Evolutionary conservation across 2,329 filamentous ascomycete species (phyloP).

Genomic region (Dactylellina parvicollis): DNA sequence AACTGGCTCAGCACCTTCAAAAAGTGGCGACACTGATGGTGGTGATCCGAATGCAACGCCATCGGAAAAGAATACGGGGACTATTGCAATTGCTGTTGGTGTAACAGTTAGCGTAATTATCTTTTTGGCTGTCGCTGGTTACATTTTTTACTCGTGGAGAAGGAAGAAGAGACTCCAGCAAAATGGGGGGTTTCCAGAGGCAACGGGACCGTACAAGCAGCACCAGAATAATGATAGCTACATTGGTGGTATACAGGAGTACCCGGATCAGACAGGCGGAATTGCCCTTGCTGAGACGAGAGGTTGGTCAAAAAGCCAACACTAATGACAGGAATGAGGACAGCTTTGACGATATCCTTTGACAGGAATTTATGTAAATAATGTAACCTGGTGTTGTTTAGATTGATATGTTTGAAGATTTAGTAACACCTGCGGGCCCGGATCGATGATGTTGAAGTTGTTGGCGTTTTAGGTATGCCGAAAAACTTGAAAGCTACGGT

Average conservation of each 20-base stretch:
- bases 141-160: constrained; percentile 28
- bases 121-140: constrained; percentile 30
- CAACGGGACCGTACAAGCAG: constrained; percentile 34
- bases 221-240: constrained; percentile 46
- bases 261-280: constrained; percentile 32
- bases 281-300: constrained; percentile 40
- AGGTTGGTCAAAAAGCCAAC: constrained; percentile 22
- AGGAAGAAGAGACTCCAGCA: constrained; percentile 18
- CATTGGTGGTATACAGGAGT: constrained; percentile 40
- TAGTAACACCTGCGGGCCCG: no score
- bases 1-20: background rate
- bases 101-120: constrained; percentile 41
- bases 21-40: background rate
- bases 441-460: no score
- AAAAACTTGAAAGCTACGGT: no score
- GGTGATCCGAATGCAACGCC: background rate
- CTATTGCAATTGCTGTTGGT: constrained; percentile 34
- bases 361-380: no score
- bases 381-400: no score
- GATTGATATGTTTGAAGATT: no score
- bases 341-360: no score
- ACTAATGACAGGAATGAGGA: no score
- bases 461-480: no score
- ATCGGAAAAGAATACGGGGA: constrained; percentile 5
- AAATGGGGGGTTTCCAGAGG: background rate